Evolutionary conservation across 345 rosid species (phyloP), one percentile per base, ranked within the genome.

Genomic region (Chamaenerion angustifolium): DNA sequence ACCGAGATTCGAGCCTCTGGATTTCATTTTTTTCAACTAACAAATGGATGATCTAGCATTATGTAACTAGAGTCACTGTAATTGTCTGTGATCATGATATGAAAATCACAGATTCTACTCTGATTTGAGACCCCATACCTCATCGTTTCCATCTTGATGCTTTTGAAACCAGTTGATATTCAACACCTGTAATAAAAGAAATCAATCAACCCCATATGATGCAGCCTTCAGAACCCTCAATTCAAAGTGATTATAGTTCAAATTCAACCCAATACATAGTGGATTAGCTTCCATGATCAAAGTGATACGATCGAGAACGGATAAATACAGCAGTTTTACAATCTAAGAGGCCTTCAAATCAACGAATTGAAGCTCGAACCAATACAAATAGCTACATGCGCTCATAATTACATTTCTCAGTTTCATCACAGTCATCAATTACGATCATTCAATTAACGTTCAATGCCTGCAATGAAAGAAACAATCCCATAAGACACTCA

Each of bases 71-170:
- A 21, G 3, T 21, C 25, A 21, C 25, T 21, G 25, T 2, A 21
- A 21, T 2, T 21, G 4, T 21, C 25, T 21, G 25, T n/a, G 4
- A 21, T 21, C 25, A 21, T 21, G 25, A 48, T 3, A 37, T 12
- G 13, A 50, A 11, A 50, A 50, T 50, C 42, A 6, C 12, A 8
- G 43, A 31, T 35, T 3, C 35, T 31, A 8, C 37, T 31, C 37
- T 31, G 37, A 31, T 31, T 7, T 31, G 37, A 31, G 37, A 31
- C 45, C 45, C 51, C 31, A 55, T 49, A 90, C 98, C 94, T 88
- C 99, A 59, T 93, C 99, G 15, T 88, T 81, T 48, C 95, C 95
- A 58, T 77, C 78, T 1, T 82, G 78, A 57, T 85, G 85, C 84
- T 78, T 93, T 71, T 81, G 85, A 45, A 85, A 78, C 83, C 95